Percentiles rank a stretch among this genome's conserved stretches.
phyloP scores from a whole-genome alignment of 139 green algal genomes.

The Trebouxia sp. region DNA sequence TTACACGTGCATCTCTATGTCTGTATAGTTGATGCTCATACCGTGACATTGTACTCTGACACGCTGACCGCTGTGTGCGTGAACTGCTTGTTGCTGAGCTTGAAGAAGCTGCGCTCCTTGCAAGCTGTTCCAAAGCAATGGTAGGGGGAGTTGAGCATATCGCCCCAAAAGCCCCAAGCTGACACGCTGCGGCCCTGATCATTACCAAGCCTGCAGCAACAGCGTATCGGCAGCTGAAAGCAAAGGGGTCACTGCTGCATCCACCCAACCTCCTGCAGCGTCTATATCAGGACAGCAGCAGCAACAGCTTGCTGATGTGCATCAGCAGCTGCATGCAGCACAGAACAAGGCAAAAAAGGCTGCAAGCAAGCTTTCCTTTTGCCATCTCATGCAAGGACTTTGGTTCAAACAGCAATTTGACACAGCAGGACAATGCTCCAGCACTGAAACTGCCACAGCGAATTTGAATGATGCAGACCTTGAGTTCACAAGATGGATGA shows the following conservation, averaged over 20 bases:
- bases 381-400: too few relatives aligned
- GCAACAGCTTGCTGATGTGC: too few relatives aligned
- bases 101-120: slow-evolving; percentile 40
- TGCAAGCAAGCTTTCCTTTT: too few relatives aligned
- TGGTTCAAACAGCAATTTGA: too few relatives aligned
- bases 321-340: too few relatives aligned
- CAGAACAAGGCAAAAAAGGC: too few relatives aligned
- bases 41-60: slow-evolving; percentile 68
- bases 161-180: slow-evolving; percentile 71
- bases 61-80: slow-evolving; percentile 65
- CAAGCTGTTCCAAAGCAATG: slow-evolving; percentile 60
- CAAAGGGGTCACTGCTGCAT: neutral
- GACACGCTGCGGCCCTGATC: slow-evolving; percentile 67
- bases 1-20: too few relatives aligned
- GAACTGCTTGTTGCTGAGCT: slow-evolving; percentile 67
- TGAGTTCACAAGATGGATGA: too few relatives aligned
- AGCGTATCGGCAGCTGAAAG: neutral
- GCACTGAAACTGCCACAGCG: too few relatives aligned
- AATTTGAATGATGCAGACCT: neutral
- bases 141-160: slow-evolving; percentile 72
- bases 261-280: neutral
- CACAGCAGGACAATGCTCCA: too few relatives aligned
- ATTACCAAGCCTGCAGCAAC: slow-evolving; percentile 37
- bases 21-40: slow-evolving; percentile 12
- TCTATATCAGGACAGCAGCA: neutral